These are phyloP conservation scores for Dissophora ornata DNA, from an alignment of 192 early-diverging fungal genomes.

Conservation along the genomic window DNA sequence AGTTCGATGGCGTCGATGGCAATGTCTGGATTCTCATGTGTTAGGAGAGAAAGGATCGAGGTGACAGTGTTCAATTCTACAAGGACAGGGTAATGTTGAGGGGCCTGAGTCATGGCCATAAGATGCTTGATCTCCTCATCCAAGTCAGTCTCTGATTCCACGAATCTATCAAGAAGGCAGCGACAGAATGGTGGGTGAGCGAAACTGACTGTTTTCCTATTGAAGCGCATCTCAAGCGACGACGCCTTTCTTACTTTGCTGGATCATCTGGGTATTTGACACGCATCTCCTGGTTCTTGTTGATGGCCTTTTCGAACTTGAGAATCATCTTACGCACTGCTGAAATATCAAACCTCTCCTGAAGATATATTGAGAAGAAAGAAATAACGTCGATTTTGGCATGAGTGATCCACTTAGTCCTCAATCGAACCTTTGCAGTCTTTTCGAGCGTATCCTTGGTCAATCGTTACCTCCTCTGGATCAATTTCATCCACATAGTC, in stretches of 20 bases:
- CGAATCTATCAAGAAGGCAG: conserved; percentile 66
- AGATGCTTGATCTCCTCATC: conserved; percentile 90
- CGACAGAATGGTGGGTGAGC: background rate
- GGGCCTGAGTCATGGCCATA: conserved; percentile 78
- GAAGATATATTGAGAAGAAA: conserved; percentile 23
- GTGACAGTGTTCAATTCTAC: conserved; percentile 74
- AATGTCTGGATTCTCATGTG: conserved; percentile 97
- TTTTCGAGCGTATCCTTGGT: background rate
- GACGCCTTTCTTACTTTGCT: conserved; percentile 42
- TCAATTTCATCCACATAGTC: conserved; percentile 89
- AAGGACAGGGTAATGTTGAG: conserved; percentile 80
- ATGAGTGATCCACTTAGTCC: too few relatives aligned
- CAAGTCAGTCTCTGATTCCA: conserved; percentile 95
- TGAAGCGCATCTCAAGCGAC: background rate
- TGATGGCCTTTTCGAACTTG: conserved; percentile 87
- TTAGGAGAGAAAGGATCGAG: conserved; percentile 78
- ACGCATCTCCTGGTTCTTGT: conserved; percentile 89
- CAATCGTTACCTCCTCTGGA: conserved; percentile 66
- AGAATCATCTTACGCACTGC: conserved; percentile 81
- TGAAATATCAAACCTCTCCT: conserved; percentile 71
- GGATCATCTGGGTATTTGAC: conserved; percentile 82
- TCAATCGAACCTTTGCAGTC: background rate
- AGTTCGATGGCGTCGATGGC: conserved; percentile 84
- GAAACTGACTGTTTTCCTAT: background rate
- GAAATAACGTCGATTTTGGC: background rate